Base-by-base conservation (phyloP, 768 basidiomycete genomes). In the Gloeopeniophorella convolvens region DNA sequence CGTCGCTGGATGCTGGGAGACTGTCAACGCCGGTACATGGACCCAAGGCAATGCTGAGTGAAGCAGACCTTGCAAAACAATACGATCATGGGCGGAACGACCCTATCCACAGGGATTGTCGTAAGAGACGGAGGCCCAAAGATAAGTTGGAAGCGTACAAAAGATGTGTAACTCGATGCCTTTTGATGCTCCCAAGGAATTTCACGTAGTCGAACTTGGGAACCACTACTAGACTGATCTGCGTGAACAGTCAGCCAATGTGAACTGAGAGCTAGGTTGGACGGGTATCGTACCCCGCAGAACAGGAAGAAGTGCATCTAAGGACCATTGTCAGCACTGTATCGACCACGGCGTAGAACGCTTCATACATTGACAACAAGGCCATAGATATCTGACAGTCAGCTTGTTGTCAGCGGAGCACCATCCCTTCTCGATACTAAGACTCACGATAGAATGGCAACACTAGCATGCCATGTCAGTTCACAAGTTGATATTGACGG, bases 371-470 rank as follows among this genome's bases (percentile, higher is more conserved):
- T 62, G 30, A 65, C 57, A 16, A 65, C 54, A 3, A 67, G 59
- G 1, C 66, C 66, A n/a, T 55, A 77, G 59, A 63, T 82, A 72
- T 76, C 81, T 83, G 35, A 8, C 18, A 32, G 12, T 5, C 9
- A 18, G 11, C 16, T 10, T n/a, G 15, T 4, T 16, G 24, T 58
- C n/a, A 58, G 39, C 15, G 23, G 10, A 27, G 16, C n/a, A 5
- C 7, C 16, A 18, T 24, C 12, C 26, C 36, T 10, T 2, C 11
- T 23, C 49, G 27, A 32, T 26, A 24, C 20, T 13, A 3, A 4
- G 21, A 51, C 65, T 56, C 32, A 66, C 65, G 65, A 39, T 43
- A 65, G 37, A 66, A 60, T 3, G 64, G 65, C 3, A 66, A 41
- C 3, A 63, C 65, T 65, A 13, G 5, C n/a, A 31, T 5, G 11